Conservation (phyloP, 139 green algal species). For the Ostreobium quekettii region DNA sequence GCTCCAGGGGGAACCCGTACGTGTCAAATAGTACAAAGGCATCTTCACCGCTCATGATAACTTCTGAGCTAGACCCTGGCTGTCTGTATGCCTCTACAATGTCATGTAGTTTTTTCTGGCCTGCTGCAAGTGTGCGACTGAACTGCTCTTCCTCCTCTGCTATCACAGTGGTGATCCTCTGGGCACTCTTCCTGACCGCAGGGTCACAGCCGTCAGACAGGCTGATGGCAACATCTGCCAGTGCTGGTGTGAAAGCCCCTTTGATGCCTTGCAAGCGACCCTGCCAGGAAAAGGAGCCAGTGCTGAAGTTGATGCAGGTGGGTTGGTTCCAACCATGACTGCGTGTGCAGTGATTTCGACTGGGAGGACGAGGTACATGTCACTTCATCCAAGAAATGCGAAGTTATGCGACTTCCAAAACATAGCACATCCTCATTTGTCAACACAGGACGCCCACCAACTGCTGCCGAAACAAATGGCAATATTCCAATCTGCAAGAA, state of each 20-base stretch:
- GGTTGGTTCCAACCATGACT: too few relatives aligned
- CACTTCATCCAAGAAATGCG: too few relatives aligned
- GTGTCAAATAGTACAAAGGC: slow-evolving; percentile 85
- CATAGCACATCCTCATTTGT: neutral
- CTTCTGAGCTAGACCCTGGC: neutral
- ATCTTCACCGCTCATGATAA: slow-evolving; percentile 46
- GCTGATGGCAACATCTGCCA: slow-evolving; percentile 61
- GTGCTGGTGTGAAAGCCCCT: slow-evolving; percentile 44
- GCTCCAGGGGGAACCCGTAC: slow-evolving; percentile 81
- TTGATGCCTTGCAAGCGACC: slow-evolving; percentile 60
- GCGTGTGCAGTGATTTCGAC: too few relatives aligned
- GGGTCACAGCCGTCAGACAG: slow-evolving; percentile 63
- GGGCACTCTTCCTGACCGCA: slow-evolving; percentile 30
- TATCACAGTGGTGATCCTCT: slow-evolving; percentile 65
- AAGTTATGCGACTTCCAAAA: too few relatives aligned
- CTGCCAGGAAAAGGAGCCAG: slow-evolving; percentile 18
- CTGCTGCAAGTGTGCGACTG: slow-evolving; percentile 59
- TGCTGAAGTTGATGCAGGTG: too few relatives aligned
- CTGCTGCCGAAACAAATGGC: too few relatives aligned
- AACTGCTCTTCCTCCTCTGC: slow-evolving; percentile 66
- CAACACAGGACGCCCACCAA: neutral
- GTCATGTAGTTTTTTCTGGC: slow-evolving; percentile 67
- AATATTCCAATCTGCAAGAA: too few relatives aligned
- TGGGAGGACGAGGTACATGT: too few relatives aligned
- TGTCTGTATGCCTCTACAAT: slow-evolving; percentile 47